phyloP scores from a whole-genome alignment of 768 basidiomycete species.

The Leccinum barrowsii region DNA sequence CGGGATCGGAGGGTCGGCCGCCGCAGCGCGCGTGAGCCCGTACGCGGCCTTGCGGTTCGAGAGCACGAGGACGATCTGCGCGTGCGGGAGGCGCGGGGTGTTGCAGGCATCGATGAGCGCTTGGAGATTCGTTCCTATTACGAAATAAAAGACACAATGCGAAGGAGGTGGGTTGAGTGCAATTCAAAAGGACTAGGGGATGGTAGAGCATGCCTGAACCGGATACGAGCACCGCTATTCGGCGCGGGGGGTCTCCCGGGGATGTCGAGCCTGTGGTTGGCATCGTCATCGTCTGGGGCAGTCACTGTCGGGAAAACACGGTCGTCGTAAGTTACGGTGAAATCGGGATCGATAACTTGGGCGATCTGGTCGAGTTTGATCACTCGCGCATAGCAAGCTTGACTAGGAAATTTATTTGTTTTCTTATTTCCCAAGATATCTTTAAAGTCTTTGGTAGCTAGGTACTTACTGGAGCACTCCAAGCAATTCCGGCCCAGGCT shows the following conservation, averaged over 20 bases:
- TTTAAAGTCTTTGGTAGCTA: background rate
- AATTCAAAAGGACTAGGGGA: background rate
- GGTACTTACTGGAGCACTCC: no score
- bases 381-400: background rate
- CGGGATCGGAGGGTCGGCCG: conserved; percentile 66
- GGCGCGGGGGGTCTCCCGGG: background rate
- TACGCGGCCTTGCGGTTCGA: conserved; percentile 92
- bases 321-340: conserved; percentile 5
- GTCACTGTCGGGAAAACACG: background rate
- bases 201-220: conserved; percentile 49
- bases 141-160: background rate
- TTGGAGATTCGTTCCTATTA: conserved; percentile 88
- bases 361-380: background rate
- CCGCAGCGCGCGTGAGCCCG: conserved; percentile 79
- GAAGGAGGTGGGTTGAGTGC: background rate
- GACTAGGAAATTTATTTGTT: background rate
- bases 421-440: background rate
- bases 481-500: no score
- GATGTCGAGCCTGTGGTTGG: background rate
- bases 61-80: conserved; percentile 74
- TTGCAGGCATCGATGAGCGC: conserved; percentile 88
- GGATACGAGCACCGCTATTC: conserved; percentile 50
- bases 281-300: conserved; percentile 1
- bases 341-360: background rate
- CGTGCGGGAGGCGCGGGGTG: conserved; percentile 68